Evolutionary conservation across 2,329 filamentous ascomycete genomes (phyloP).

Genomic region (Xylariaceae sp.): DNA sequence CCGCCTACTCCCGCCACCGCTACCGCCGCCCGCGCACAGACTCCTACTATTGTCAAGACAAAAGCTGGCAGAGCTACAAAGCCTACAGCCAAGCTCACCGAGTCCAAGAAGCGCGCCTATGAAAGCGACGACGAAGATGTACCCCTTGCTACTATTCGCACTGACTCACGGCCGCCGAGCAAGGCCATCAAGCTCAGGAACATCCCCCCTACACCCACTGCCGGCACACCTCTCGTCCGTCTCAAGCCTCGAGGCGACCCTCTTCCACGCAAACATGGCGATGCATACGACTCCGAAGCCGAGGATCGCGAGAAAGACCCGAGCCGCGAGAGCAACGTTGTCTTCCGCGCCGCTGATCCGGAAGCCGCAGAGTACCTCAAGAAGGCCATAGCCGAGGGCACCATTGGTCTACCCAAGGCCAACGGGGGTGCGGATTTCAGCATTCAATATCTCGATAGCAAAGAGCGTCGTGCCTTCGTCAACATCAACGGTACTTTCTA

Average conservation of each 20-base stretch:
- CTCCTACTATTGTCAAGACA: constrained; percentile 40
- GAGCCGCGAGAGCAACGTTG: constrained; percentile 81
- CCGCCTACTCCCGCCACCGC: constrained; percentile 28
- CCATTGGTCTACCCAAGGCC: constrained; percentile 62
- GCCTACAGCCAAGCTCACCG: constrained; percentile 53
- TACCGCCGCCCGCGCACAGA: constrained; percentile 14
- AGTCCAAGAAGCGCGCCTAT: constrained; percentile 58
- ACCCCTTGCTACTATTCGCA: constrained; percentile 31
- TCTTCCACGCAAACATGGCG: constrained; percentile 68
- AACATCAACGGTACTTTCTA: constrained; percentile 67
- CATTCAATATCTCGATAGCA: constrained; percentile 73
- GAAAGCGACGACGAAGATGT: constrained; percentile 46
- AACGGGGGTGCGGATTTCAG: constrained; percentile 72
- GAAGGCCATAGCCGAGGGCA: constrained; percentile 70
- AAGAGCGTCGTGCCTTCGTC: constrained; percentile 69
- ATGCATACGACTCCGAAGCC: constrained; percentile 94
- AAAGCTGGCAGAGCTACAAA: constrained; percentile 59
- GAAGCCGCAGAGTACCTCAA: constrained; percentile 81
- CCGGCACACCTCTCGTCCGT: constrained; percentile 43
- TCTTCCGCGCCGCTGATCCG: constrained; percentile 83
- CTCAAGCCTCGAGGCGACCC: constrained; percentile 65
- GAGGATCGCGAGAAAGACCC: constrained; percentile 87
- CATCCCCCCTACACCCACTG: constrained; percentile 24
- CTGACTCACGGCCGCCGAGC: constrained; percentile 32
- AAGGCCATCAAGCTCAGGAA: constrained; percentile 54